Percentiles rank a stretch among this genome's conserved stretches.
These are phyloP conservation scores for Peribolospora baueri DNA, from an alignment of 768 basidiomycete species.

Conservation along the genomic window DNA sequence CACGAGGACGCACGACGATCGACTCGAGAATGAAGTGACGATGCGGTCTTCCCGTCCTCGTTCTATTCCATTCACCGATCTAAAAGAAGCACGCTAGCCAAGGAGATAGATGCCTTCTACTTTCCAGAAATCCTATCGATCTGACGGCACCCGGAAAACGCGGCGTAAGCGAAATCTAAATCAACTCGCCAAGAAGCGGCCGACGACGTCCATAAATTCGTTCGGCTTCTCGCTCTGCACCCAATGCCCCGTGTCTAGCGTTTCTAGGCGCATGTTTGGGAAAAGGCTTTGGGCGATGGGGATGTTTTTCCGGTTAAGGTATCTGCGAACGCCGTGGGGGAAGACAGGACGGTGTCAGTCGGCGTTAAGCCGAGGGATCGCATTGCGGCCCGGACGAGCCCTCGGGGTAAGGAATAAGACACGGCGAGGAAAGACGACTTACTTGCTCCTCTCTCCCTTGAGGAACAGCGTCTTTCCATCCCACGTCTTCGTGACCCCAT, in stretches of 20 bases:
- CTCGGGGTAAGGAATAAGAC: slow-evolving; percentile 1
- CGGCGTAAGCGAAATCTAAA: not conserved
- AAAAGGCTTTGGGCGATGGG: slow-evolving; percentile 43
- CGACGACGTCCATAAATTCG: slow-evolving; percentile 23
- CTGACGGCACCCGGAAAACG: not conserved
- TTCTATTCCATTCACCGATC: too few species aligned
- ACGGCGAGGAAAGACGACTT: slow-evolving; percentile 12
- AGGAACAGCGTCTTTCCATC: slow-evolving; percentile 43
- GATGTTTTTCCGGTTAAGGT: slow-evolving; percentile 48
- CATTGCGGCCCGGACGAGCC: too few species aligned
- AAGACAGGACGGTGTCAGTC: not conserved
- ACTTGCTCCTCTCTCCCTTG: slow-evolving; percentile 57
- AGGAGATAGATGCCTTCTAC: too few species aligned
- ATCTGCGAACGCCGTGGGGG: slow-evolving; percentile 22
- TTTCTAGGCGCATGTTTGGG: slow-evolving; percentile 38
- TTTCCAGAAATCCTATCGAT: too few species aligned
- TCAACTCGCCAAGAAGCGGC: slow-evolving; percentile 14
- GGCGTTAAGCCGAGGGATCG: too few species aligned
- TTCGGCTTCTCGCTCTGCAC: slow-evolving; percentile 53
- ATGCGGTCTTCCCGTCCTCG: too few species aligned
- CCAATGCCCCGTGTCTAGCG: slow-evolving; percentile 64
- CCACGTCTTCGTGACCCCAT: slow-evolving; percentile 23
- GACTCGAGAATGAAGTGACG: too few species aligned
- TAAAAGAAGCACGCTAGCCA: too few species aligned
- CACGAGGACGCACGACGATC: too few species aligned